Base-by-base conservation (phyloP, 2,329 filamentous ascomycete species). In the Westerdykella aurantiaca region DNA sequence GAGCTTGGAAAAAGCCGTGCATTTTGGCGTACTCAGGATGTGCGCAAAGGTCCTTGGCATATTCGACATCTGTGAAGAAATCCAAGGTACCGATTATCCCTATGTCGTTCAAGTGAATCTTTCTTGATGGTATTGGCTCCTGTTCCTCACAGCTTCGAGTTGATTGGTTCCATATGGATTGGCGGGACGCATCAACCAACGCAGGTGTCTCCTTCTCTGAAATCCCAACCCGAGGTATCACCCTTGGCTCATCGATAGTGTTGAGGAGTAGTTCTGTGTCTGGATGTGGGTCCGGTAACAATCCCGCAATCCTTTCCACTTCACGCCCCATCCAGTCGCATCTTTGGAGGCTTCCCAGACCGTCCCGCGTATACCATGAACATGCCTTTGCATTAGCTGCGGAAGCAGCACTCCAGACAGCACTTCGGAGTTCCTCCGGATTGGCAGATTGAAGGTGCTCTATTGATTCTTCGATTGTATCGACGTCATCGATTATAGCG, bases 21-120 rank as follows among this genome's bases (percentile, higher is more conserved):
- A 91, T 72, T 48, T 82, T 75, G 22, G 80, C 78, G 25, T 91
- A 71, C 50, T 93, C 88, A 1, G 88, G 84, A 57, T 93, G 87
- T 47, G 85, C 78, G 60, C 88, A 94, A 22, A 84, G 75, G 38
- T 87, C 78, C 5, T 81, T 75, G 5, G 83, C n/a, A 6, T 14
- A 5, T 14, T 35, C 33, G 33, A 35, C 33, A 18, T 35, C 33
- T 5, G n/a, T 18, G 11, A 35, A 3, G 17, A 35, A 35, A 3
- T 14, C 6, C 5, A 35, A 18, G 10, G 33, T 13, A 4, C n/a
- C 17, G 11, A 18, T 16, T 14, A 4, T 14, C 3, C 9, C 3
- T 9, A 79, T 7, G 75, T 61, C 1, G 75, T 72, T 81, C 85
- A 90, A 53, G 86, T 74, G 4, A 73, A 73, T 7, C 75, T 73